Evolutionary conservation across 305 asterid species (phyloP), one percentile per base, ranked within the genome.

Genomic region (Solanum hybrid): DNA sequence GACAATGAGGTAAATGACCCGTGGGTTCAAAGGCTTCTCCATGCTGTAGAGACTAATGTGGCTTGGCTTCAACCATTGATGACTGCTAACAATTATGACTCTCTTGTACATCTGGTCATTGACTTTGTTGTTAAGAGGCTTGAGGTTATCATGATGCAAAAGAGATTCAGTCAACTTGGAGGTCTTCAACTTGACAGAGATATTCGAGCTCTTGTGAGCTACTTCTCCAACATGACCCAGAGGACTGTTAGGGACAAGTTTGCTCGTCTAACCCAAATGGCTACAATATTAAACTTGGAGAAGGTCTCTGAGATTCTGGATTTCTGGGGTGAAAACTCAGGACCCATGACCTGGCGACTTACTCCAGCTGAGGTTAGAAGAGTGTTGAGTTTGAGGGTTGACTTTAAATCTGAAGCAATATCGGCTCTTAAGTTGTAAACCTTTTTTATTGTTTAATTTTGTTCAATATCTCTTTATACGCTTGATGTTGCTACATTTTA

Each of bases 251-350:
- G 99, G 89, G 99, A 97, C 95, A 97, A 95, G 40, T 96, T 96
- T 81, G 93, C 98, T 24, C 96, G 99, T 78, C 94, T 97, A 56
- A 97, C 99, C 12, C 98, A 96, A 94, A 97, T 97, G 99, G 99
- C 99, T 66, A 96, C 98, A 45, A 95, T 97, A 88, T 92, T 97
- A 26, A 97, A 97, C 93, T 90, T 97, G 91, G 99, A 96, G 92
- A 97, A 96, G 89, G 99, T 97, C 35, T 96, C 97, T 1, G 99
- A 97, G 92, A 97, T 97, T 90, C 92, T 97, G 92, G 99, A 97
- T 92, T 97, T 97, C 96, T 96, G 99, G 99, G 98, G 99, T 45
- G 99, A 97, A 93, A 96, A 97, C 91, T 93, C 98, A 6, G 98
- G 98, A 90, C 98, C 98, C 85, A 95, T 97, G 98, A 96, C 99